A percentile compares a stretch with the other conserved stretches of the same genome.
Evolutionary conservation across 225 moss, liverwort and hornwort genomes (phyloP).

Genomic region (Takakia lepidozioides): DNA sequence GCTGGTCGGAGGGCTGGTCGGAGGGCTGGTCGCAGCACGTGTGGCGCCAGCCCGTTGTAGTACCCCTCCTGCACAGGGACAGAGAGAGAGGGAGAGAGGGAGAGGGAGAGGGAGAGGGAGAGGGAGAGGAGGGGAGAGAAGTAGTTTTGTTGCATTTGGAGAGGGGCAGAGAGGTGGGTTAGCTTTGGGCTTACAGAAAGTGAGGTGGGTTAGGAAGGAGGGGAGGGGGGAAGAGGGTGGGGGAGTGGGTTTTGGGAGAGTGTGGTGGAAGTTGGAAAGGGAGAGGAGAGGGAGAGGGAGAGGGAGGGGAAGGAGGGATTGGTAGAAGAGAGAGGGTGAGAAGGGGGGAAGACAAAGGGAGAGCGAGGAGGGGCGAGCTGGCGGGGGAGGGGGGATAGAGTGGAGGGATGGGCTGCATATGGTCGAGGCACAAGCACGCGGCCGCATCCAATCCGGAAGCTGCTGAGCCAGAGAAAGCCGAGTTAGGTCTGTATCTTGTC

Average conservation of each 20-base stretch:
- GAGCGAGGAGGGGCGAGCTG: background rate
- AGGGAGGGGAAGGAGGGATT: background rate
- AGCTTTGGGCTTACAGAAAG: background rate
- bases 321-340: background rate
- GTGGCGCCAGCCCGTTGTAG: too few relatives aligned
- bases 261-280: too few relatives aligned
- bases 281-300: background rate
- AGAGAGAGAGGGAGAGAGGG: background rate
- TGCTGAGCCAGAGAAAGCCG: conserved; percentile 23
- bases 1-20: too few relatives aligned
- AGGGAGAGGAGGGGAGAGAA: background rate
- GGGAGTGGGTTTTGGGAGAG: background rate
- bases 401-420: conserved; percentile 53
- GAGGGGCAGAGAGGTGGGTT: background rate
- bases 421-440: conserved; percentile 40
- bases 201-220: background rate
- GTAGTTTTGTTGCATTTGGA: background rate
- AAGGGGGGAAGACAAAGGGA: background rate
- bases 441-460: conserved; percentile 25
- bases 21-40: too few relatives aligned
- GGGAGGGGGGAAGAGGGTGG: background rate
- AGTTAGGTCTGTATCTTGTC: conserved; percentile 3
- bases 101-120: background rate
- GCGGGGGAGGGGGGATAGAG: conserved; percentile 4
- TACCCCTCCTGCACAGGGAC: too few relatives aligned